Percentiles rank a stretch among this genome's conserved stretches.
Evolutionary conservation across 148 eudicot species (phyloP).

Genomic region (Camellia lanceoleosa): DNA sequence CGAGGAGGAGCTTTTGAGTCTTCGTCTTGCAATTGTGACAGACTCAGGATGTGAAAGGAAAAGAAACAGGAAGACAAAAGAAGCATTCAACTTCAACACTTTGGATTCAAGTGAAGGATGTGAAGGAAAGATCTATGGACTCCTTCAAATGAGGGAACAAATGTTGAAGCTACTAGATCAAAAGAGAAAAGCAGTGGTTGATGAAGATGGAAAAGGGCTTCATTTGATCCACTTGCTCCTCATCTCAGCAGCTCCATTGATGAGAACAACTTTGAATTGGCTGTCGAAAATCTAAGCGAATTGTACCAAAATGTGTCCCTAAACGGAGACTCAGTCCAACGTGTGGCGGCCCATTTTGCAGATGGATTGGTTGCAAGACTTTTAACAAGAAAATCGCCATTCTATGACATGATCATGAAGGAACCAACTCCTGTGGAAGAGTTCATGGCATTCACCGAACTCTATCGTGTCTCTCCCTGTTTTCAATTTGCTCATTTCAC

Average conservation of each 20-base stretch:
- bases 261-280: conserved; percentile 36
- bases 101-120: conserved; percentile 21
- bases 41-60: conserved; percentile 28
- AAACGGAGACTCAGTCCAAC: conserved; percentile 58
- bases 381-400: conserved; percentile 52
- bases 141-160: conserved; percentile 50
- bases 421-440: conserved; percentile 50
- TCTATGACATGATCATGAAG: conserved; percentile 54
- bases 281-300: conserved; percentile 46
- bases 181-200: conserved; percentile 17
- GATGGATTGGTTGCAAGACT: conserved; percentile 63
- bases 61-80: conserved; percentile 34
- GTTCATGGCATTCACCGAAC: conserved; percentile 58
- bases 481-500: conserved; percentile 87
- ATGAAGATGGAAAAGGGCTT: conserved; percentile 52
- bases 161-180: conserved; percentile 36
- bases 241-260: conserved; percentile 52
- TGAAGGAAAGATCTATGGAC: conserved; percentile 46
- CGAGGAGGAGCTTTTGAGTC: conserved; percentile 49
- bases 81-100: conserved; percentile 16
- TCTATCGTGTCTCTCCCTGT: conserved; percentile 64
- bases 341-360: conserved; percentile 74
- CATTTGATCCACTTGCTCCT: conserved; percentile 62
- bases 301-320: conserved; percentile 49
- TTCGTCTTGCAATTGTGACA: conserved; percentile 46